Conservation (phyloP, 2,329 filamentous ascomycete species). For the Exophiala dermatitidis region DNA sequence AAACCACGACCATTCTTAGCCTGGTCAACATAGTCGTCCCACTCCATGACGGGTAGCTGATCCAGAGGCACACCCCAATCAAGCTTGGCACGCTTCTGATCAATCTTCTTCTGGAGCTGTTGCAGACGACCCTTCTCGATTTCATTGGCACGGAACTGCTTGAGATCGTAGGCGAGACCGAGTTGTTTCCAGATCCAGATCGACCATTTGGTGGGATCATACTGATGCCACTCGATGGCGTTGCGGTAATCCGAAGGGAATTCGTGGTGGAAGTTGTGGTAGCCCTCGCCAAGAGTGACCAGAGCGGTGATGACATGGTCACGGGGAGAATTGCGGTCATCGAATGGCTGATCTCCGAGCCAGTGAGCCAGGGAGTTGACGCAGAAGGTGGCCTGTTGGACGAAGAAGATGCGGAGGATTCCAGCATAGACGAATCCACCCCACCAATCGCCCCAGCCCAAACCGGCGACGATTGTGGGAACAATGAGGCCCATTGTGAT, state of each 20-base stretch:
- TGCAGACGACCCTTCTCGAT: slow-evolving; percentile 87
- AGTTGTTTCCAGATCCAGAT: slow-evolving; percentile 81
- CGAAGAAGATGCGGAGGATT: slow-evolving; percentile 79
- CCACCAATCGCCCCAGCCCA: slow-evolving; percentile 72
- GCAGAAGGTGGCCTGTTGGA: slow-evolving; percentile 88
- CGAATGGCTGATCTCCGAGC: slow-evolving; percentile 87
- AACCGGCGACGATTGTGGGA: slow-evolving; percentile 66
- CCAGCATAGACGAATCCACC: slow-evolving; percentile 80
- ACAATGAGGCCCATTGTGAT: slow-evolving; percentile 69
- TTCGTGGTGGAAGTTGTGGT: slow-evolving; percentile 95
- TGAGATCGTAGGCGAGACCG: slow-evolving; percentile 76
- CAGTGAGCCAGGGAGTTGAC: slow-evolving; percentile 88
- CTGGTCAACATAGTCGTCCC: slow-evolving; percentile 77
- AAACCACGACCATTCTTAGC: slow-evolving; percentile 70
- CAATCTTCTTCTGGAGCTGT: slow-evolving; percentile 86
- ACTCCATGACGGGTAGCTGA: slow-evolving; percentile 75
- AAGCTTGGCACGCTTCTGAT: slow-evolving; percentile 72
- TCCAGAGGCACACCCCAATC: slow-evolving; percentile 84
- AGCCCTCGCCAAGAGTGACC: slow-evolving; percentile 78
- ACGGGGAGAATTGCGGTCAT: slow-evolving; percentile 84
- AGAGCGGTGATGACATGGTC: slow-evolving; percentile 81
- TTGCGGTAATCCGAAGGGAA: slow-evolving; percentile 92
- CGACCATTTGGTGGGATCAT: slow-evolving; percentile 85
- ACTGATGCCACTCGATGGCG: slow-evolving; percentile 84
- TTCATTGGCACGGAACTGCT: slow-evolving; percentile 85